Conservation (phyloP, 192 early-diverging fungal species). For the Gaertneriomyces sp. region DNA sequence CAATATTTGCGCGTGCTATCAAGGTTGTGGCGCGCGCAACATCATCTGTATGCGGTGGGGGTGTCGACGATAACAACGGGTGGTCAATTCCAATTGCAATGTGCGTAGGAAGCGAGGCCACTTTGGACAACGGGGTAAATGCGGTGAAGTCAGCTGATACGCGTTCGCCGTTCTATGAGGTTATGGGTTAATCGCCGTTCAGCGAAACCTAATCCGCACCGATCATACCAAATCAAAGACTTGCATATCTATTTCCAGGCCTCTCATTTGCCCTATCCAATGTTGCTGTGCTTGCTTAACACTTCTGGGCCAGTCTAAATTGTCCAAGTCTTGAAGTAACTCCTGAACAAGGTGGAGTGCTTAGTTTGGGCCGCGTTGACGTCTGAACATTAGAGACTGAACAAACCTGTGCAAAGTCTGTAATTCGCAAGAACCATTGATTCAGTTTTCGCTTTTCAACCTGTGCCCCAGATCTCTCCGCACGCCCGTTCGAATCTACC, state of each 20-base stretch:
- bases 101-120: background rate
- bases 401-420: constrained; percentile 72
- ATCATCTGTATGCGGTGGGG: no score
- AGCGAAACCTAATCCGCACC: no score
- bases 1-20: background rate
- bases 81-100: constrained; percentile 35
- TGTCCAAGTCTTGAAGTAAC: constrained; percentile 70
- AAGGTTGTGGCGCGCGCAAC: background rate
- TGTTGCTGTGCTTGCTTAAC: constrained; percentile 86
- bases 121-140: no score
- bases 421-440: constrained; percentile 94
- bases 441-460: constrained; percentile 80
- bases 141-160: no score
- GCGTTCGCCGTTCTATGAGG: no score
- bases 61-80: constrained; percentile 19
- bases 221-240: no score
- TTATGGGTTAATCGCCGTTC: no score
- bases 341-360: constrained; percentile 32
- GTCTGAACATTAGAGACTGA: no score
- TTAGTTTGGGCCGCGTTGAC: no score
- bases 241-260: constrained; percentile 33
- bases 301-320: constrained; percentile 81
- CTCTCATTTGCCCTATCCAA: constrained; percentile 89
- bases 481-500: constrained; percentile 80
- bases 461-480: constrained; percentile 87